These are phyloP conservation scores for Hirsutella thompsonii DNA, from an alignment of 2,329 filamentous ascomycete species.

Conservation along the genomic window DNA sequence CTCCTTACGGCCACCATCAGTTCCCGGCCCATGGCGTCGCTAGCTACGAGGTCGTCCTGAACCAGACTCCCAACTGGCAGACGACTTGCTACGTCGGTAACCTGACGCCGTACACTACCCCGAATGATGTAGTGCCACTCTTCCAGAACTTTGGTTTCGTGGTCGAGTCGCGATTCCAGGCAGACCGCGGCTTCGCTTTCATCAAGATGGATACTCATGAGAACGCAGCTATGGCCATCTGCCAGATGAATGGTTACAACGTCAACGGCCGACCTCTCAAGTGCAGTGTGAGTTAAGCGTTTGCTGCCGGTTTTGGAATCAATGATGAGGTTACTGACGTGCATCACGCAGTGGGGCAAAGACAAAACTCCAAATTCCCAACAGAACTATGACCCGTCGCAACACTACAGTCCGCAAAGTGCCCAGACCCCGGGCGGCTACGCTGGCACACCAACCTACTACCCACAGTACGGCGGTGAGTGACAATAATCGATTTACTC, in stretches of 20 bases:
- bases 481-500: conserved; percentile 7
- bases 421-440: conserved; percentile 58
- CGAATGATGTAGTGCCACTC: conserved; percentile 90
- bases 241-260: conserved; percentile 94
- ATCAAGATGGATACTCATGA: conserved; percentile 99
- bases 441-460: conserved; percentile 73
- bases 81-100: conserved; percentile 98
- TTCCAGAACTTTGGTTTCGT: conserved; percentile 99
- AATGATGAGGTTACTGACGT: conserved; percentile 13
- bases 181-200: conserved; percentile 94
- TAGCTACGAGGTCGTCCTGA: conserved; percentile 94
- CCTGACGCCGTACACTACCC: conserved; percentile 91
- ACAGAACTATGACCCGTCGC: conserved; percentile 61
- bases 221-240: conserved; percentile 96
- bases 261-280: conserved; percentile 94
- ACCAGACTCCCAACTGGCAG: conserved; percentile 94
- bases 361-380: conserved; percentile 77
- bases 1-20: conserved; percentile 91
- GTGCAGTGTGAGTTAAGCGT: conserved; percentile 74
- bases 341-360: conserved; percentile 73
- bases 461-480: conserved; percentile 84
- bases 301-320: neutral
- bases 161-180: conserved; percentile 93
- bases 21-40: conserved; percentile 95
- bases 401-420: conserved; percentile 59